phyloP scores from a whole-genome alignment of 768 basidiomycete genomes.

The Boletus sensibilis region DNA sequence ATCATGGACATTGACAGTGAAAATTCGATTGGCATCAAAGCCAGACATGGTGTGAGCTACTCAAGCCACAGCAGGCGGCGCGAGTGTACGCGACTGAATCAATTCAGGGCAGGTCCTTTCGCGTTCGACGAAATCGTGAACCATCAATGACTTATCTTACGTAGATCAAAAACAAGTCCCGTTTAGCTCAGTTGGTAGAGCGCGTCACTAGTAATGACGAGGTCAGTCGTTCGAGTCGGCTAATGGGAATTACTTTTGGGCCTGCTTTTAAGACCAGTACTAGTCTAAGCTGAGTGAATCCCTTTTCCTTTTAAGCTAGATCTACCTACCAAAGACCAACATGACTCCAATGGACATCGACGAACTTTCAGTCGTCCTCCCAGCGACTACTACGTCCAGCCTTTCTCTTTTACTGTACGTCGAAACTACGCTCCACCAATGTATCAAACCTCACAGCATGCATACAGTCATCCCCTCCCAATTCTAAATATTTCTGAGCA shows the following conservation, averaged over 20 bases:
- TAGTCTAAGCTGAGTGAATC: neutral
- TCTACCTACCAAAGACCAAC: constrained; percentile 5
- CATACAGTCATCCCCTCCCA: constrained; percentile 85
- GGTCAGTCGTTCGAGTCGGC: constrained; percentile 44
- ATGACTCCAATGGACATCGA: constrained; percentile 76
- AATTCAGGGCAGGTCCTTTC: constrained; percentile 32
- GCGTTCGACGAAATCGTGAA: constrained; percentile 14
- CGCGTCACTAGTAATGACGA: constrained; percentile 49
- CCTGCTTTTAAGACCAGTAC: neutral
- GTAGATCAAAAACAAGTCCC: constrained; percentile 7
- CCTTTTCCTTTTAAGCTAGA: constrained; percentile 7
- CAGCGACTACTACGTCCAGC: constrained; percentile 69
- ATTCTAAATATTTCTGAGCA: constrained; percentile 98
- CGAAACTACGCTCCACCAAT: neutral
- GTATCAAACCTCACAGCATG: constrained; percentile 12
- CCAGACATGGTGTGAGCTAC: constrained; percentile 63
- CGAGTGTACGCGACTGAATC: constrained; percentile 11
- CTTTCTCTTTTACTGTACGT: constrained; percentile 73
- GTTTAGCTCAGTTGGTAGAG: constrained; percentile 51
- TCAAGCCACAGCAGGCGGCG: neutral
- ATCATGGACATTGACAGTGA: constrained; percentile 77
- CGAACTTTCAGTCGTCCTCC: constrained; percentile 70
- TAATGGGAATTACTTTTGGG: constrained; percentile 37
- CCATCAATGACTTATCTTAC: neutral
- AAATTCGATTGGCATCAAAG: constrained; percentile 80